phyloP scores from a whole-genome alignment of 805 yeast species.

The Priceomyces medius region DNA sequence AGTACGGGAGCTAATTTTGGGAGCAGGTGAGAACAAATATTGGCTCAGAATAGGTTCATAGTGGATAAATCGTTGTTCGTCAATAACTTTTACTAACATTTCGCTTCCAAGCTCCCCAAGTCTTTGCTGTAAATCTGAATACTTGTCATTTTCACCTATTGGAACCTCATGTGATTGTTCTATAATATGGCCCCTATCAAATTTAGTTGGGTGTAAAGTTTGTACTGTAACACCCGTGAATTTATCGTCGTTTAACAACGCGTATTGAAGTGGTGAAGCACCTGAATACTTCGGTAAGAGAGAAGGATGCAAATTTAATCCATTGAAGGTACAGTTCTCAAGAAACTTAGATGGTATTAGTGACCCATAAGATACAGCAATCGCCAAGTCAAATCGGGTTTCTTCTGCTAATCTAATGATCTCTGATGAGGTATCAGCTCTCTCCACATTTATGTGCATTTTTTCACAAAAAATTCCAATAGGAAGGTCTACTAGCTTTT shows the following conservation, averaged over 20 bases:
- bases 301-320: slow-evolving; percentile 92
- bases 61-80: slow-evolving; percentile 24
- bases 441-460: slow-evolving; percentile 33
- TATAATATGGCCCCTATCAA: slow-evolving; percentile 76
- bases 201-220: slow-evolving; percentile 81
- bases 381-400: slow-evolving; percentile 54
- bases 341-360: slow-evolving; percentile 70
- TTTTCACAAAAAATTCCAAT: slow-evolving; percentile 41
- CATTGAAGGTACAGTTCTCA: slow-evolving; percentile 51
- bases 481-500: slow-evolving; percentile 51
- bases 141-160: slow-evolving; percentile 45
- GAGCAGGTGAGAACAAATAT: slow-evolving; percentile 52
- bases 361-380: slow-evolving; percentile 92
- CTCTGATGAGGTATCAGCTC: slow-evolving; percentile 53
- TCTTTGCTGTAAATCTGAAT: slow-evolving; percentile 43
- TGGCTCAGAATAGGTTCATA: slow-evolving; percentile 18
- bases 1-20: slow-evolving; percentile 47
- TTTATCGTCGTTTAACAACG: slow-evolving; percentile 62
- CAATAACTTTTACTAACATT: slow-evolving; percentile 48
- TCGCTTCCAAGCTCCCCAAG: slow-evolving; percentile 65
- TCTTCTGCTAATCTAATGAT: slow-evolving; percentile 23
- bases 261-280: slow-evolving; percentile 83
- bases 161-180: slow-evolving; percentile 50
- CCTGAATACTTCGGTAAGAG: slow-evolving; percentile 81
- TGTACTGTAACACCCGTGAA: slow-evolving; percentile 86